A percentile compares a stretch with the other conserved stretches of the same genome.
Conservation (phyloP, 441 rosid genomes). For the Corymbia citriodora region DNA sequence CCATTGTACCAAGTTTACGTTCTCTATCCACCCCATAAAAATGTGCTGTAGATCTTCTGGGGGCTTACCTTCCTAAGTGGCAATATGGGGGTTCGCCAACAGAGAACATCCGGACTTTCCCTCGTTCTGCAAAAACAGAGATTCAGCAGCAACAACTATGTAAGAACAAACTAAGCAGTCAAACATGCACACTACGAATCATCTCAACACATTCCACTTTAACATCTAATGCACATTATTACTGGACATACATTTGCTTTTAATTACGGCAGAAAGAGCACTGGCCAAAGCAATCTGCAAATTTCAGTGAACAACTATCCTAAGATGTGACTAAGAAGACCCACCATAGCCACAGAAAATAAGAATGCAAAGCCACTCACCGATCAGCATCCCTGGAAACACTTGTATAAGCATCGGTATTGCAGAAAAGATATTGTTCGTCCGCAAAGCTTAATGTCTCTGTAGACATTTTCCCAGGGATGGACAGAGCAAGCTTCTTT, state of each 20-base stretch:
- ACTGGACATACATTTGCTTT: background rate
- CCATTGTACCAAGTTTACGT: background rate
- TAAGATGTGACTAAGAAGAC: background rate
- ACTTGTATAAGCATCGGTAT: constrained; percentile 3
- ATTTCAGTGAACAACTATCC: background rate
- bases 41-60: background rate
- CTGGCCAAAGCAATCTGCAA: background rate
- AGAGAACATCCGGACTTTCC: constrained; percentile 38
- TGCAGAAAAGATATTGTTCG: constrained; percentile 15
- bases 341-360: background rate
- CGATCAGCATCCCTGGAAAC: constrained; percentile 20
- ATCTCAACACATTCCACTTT: background rate
- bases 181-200: background rate
- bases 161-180: background rate
- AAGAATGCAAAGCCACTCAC: constrained; percentile 24
- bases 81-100: constrained; percentile 68
- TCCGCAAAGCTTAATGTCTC: constrained; percentile 9
- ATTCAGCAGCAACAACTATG: background rate
- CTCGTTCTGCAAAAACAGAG: constrained; percentile 38
- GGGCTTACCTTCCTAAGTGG: constrained; percentile 39
- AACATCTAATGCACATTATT: background rate
- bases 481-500: constrained; percentile 25
- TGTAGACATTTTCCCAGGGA: constrained; percentile 15
- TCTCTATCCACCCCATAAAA: background rate
- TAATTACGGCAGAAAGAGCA: background rate